phyloP scores from a whole-genome alignment of 306 rosid species.

The Gastrolobium villosum region DNA sequence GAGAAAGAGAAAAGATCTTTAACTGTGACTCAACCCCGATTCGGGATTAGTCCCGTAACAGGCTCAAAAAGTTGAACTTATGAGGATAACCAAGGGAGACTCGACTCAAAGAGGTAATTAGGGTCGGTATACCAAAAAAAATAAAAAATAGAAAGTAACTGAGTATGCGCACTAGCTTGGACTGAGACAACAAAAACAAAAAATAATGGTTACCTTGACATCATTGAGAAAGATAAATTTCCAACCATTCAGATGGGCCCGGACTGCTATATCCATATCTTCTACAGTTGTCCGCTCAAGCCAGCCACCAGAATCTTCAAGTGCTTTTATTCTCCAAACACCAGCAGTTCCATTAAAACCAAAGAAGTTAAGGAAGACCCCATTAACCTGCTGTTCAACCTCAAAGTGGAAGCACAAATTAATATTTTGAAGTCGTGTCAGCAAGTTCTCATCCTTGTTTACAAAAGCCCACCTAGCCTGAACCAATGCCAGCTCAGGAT shows the following conservation, averaged over 20 bases:
- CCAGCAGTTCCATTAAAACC: conserved; percentile 92
- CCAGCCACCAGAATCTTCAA: conserved; percentile 88
- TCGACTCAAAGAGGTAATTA: too few species aligned
- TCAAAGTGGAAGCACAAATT: conserved; percentile 85
- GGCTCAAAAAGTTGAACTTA: too few species aligned
- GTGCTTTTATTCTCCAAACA: conserved; percentile 86
- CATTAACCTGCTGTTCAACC: conserved; percentile 87
- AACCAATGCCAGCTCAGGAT: conserved; percentile 78
- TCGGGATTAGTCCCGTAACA: too few species aligned
- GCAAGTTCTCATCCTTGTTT: conserved; percentile 79
- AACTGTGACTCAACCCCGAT: too few species aligned
- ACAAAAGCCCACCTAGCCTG: conserved; percentile 87
- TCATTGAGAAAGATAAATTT: conserved; percentile 80
- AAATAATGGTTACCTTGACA: conserved; percentile 63
- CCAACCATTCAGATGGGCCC: conserved; percentile 87
- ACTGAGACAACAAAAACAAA: conserved; percentile 1
- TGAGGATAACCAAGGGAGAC: too few species aligned
- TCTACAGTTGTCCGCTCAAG: conserved; percentile 84
- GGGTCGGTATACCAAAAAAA: background rate
- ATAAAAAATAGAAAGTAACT: too few species aligned
- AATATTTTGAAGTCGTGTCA: conserved; percentile 76
- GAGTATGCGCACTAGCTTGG: background rate
- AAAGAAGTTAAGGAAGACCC: conserved; percentile 73
- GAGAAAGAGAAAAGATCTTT: too few species aligned
- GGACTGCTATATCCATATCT: conserved; percentile 89